Conservation (phyloP, 371 early-diverging fungal genomes). For the Capillidium heterosporum region DNA sequence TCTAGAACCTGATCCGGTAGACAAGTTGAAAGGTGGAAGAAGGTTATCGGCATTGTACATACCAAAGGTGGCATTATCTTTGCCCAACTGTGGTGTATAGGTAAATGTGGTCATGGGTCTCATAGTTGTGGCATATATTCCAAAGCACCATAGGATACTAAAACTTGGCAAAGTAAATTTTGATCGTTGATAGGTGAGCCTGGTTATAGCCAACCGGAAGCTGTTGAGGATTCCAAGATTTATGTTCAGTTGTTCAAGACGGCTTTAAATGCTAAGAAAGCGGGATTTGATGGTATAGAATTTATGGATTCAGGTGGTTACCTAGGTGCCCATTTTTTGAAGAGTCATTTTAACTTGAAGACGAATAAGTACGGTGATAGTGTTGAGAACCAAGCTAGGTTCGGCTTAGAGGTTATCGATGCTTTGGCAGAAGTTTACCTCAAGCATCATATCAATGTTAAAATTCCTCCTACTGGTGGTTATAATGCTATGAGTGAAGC, state of each 20-base stretch:
- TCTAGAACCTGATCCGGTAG: too few relatives aligned
- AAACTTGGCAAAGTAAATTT: neutral
- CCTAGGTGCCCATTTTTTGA: conserved; percentile 33
- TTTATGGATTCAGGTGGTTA: conserved; percentile 45
- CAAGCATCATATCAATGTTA: conserved; percentile 38
- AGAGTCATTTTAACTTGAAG: conserved; percentile 23
- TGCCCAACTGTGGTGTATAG: too few relatives aligned
- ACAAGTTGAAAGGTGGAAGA: too few relatives aligned
- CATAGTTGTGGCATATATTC: neutral
- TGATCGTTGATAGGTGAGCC: neutral
- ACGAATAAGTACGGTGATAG: conserved; percentile 37
- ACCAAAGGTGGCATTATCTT: too few relatives aligned
- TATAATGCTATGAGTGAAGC: conserved; percentile 36
- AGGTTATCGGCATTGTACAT: too few relatives aligned
- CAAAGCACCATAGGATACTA: neutral
- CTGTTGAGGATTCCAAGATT: neutral
- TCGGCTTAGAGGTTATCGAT: conserved; percentile 18
- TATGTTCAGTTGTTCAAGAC: neutral
- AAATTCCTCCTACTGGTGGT: conserved; percentile 28
- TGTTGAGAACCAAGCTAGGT: conserved; percentile 26
- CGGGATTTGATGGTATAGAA: conserved; percentile 44
- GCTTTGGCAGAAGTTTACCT: conserved; percentile 61
- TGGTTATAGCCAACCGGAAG: neutral
- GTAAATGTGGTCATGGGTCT: too few relatives aligned
- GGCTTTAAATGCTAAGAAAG: neutral